Conservation (phyloP, 2,329 filamentous ascomycete genomes). For the Amauroascus verrucosus region DNA sequence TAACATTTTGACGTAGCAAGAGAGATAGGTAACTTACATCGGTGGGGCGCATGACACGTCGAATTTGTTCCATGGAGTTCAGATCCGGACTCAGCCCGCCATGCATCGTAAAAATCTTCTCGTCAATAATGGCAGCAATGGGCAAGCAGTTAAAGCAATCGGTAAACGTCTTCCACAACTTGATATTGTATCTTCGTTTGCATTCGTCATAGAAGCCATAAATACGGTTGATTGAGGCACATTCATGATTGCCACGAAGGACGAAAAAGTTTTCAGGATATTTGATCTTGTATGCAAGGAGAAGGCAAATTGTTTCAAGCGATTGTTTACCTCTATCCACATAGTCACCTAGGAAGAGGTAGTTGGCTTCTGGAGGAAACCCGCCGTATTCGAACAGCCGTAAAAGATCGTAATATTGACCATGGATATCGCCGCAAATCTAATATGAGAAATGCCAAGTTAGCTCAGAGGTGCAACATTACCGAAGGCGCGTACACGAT, state of each 20-base stretch:
- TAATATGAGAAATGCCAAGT: slow-evolving; percentile 33
- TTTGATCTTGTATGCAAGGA: slow-evolving; percentile 99
- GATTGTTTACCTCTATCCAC: slow-evolving; percentile 99
- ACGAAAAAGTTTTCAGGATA: slow-evolving; percentile 99
- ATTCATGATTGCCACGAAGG: slow-evolving; percentile 96
- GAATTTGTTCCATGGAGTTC: slow-evolving; percentile 99
- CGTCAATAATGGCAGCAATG: slow-evolving; percentile 96
- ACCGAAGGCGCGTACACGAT: slow-evolving; percentile 5
- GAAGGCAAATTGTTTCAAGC: slow-evolving; percentile 92
- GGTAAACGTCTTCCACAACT: slow-evolving; percentile 99
- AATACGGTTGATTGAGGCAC: slow-evolving; percentile 96
- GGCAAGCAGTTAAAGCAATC: slow-evolving; percentile 99
- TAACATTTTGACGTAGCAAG: slow-evolving; percentile 1
- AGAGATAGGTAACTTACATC: slow-evolving; percentile 58
- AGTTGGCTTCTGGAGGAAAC: slow-evolving; percentile 97
- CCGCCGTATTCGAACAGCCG: slow-evolving; percentile 97
- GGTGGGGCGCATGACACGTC: slow-evolving; percentile 95
- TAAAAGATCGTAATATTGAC: slow-evolving; percentile 96
- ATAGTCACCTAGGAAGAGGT: slow-evolving; percentile 98
- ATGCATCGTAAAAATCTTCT: slow-evolving; percentile 99
- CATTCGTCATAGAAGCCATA: slow-evolving; percentile 99
- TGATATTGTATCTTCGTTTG: slow-evolving; percentile 98
- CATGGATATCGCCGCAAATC: slow-evolving; percentile 99
- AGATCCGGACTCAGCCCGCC: slow-evolving; percentile 92
- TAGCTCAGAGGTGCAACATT: background rate